Conservation (phyloP, 2,329 filamentous ascomycete species). For the Aspergillus spinulosporus region DNA sequence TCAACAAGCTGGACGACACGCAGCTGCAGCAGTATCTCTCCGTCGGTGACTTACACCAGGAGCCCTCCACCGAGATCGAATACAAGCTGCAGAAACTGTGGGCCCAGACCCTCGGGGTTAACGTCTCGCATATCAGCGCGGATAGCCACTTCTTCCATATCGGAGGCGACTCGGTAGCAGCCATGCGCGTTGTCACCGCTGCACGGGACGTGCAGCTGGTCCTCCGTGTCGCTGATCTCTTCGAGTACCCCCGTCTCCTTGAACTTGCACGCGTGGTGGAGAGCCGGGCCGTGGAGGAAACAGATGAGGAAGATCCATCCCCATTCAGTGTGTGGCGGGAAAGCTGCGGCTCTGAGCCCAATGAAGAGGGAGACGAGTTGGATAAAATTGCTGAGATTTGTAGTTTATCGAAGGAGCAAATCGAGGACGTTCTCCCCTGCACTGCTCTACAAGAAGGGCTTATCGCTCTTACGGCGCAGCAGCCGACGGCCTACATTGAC, state of each 20-base stretch:
- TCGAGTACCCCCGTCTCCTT: not conserved
- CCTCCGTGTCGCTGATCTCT: not conserved
- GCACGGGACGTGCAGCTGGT: not conserved
- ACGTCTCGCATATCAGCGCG: not conserved
- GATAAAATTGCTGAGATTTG: not conserved
- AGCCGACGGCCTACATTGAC: not conserved
- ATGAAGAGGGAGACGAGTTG: not conserved
- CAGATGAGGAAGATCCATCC: not conserved
- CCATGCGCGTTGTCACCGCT: constrained; percentile 16
- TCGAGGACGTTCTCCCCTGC: not conserved
- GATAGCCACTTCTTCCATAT: constrained; percentile 28
- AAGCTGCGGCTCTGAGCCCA: not conserved
- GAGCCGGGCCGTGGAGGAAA: not conserved
- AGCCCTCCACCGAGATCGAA: not conserved
- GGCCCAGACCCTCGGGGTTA: not conserved
- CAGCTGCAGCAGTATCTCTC: not conserved
- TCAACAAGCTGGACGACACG: not conserved
- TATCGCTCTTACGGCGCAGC: not conserved
- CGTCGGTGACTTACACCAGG: not conserved
- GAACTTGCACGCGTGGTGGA: not conserved
- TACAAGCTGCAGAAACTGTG: not conserved
- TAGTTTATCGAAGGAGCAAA: not conserved
- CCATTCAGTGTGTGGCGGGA: not conserved
- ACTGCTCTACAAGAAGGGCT: not conserved
- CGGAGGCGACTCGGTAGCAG: constrained; percentile 32